Percentiles rank a stretch among this genome's conserved stretches.
Evolutionary conservation across 1,284 basidiomycete species (phyloP).

Genomic region (Lignosus rhinocerotis): DNA sequence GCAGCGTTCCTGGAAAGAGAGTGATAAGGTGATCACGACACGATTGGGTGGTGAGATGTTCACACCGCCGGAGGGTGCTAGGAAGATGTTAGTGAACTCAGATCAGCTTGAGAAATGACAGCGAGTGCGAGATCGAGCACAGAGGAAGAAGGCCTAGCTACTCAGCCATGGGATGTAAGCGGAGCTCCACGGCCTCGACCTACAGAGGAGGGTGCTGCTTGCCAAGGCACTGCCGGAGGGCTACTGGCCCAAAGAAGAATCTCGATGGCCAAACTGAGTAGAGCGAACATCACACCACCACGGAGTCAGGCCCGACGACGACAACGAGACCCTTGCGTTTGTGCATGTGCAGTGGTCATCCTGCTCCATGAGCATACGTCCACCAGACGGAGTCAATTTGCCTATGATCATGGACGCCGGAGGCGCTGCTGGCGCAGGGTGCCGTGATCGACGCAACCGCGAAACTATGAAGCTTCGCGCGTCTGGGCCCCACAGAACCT

Average conservation of each 20-base stretch:
- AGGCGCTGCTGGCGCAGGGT: background rate
- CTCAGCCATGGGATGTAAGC: background rate
- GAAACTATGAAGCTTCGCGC: constrained; percentile 3
- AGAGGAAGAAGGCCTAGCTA: background rate
- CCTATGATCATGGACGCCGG: background rate
- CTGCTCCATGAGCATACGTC: background rate
- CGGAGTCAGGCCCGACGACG: constrained; percentile 1
- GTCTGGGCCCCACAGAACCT: background rate
- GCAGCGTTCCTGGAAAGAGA: background rate
- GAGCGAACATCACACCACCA: constrained; percentile 2
- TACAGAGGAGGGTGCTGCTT: background rate
- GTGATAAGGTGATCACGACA: background rate
- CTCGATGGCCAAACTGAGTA: background rate
- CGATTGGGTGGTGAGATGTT: background rate
- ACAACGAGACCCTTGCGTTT: background rate
- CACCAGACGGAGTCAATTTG: background rate
- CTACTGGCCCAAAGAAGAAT: background rate
- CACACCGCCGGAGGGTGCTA: background rate
- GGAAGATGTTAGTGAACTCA: background rate
- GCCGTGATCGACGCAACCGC: constrained; percentile 3
- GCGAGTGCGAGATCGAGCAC: background rate
- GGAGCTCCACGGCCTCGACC: background rate
- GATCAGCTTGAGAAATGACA: background rate
- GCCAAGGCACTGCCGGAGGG: background rate
- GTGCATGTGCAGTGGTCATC: background rate